Evolutionary conservation across 2,329 filamentous ascomycete genomes (phyloP), one percentile per base, ranked within the genome.

Genomic region (Epichloe baconii): DNA sequence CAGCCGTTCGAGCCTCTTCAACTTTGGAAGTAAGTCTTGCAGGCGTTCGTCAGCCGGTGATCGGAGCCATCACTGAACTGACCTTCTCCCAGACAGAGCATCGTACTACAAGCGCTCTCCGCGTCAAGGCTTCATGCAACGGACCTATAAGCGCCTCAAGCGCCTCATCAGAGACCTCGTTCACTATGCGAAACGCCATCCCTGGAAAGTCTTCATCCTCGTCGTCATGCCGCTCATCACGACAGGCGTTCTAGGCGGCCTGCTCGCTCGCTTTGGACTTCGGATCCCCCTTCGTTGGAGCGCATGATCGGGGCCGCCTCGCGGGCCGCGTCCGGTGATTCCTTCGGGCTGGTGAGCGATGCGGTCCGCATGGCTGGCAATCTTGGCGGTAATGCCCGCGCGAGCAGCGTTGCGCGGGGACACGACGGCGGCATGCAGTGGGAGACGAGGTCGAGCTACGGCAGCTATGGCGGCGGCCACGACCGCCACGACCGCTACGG

Each of bases 191-290:
- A 85, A 87, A 64, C 77, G 81, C 38, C 85, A 96, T 70, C 91
- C 90, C 0, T 71, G 88, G 63, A 94, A 94, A 70, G 86, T 95
- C 46, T 86, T 96, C 72, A 75, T 87, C 73, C 78, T 89, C 55
- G 84, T 95, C 55, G 78, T 96, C 61, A 81, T 96, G 78, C 91
- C 91, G 10, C 76, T 97, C 52, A 72, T 96, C 61, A 89, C 85
- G 1, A 88, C 88, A 48, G 91, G 91, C 35, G 85, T 87, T 31
- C 70, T 96, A 57, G 83, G 83, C 8, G 86, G 85, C 45, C 72
- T 96, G 44, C 77, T 95, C 44, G 79, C 80, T 38, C 81, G 83
- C 63, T 86, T 96, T 66, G 90, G 90, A 21, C 73, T 97, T 54
- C 77, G 83, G 55, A 67, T 95, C 56, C 90, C 1, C 73, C 74